phyloP scores from a whole-genome alignment of 2,329 filamentous ascomycete genomes.

The Lecanoromycetidae sp. region DNA sequence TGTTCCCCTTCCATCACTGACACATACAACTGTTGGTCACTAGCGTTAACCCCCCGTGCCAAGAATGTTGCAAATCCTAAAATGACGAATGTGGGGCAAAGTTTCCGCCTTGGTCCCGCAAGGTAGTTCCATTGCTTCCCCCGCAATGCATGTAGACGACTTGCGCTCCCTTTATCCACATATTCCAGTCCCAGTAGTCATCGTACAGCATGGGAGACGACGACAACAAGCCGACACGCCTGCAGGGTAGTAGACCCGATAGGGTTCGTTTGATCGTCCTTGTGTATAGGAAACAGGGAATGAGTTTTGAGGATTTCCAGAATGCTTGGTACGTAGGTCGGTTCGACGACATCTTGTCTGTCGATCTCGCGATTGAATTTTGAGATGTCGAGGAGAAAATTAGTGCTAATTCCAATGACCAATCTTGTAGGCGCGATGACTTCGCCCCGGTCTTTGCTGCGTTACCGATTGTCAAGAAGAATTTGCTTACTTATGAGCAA shows the following conservation, averaged over 20 bases:
- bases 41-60: too few species aligned
- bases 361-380: background rate
- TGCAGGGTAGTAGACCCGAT: background rate
- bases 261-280: conserved; percentile 9
- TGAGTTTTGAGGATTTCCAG: conserved; percentile 13
- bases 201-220: background rate
- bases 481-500: conserved; percentile 14
- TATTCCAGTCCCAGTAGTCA: too few species aligned
- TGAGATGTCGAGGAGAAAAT: background rate
- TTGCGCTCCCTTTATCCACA: too few species aligned
- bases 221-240: background rate
- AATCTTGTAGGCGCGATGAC: conserved; percentile 3
- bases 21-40: too few species aligned
- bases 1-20: too few species aligned
- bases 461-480: conserved; percentile 11
- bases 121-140: too few species aligned
- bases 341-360: background rate
- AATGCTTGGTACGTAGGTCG: conserved; percentile 6
- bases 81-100: too few species aligned
- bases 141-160: too few species aligned
- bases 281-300: conserved; percentile 11
- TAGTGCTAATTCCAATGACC: background rate
- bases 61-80: too few species aligned
- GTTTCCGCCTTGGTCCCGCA: too few species aligned
- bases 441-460: conserved; percentile 7